Percentiles rank a stretch among this genome's conserved stretches.
Conservation (phyloP, 179 eudicot species). For the Spinacia oleracea region DNA sequence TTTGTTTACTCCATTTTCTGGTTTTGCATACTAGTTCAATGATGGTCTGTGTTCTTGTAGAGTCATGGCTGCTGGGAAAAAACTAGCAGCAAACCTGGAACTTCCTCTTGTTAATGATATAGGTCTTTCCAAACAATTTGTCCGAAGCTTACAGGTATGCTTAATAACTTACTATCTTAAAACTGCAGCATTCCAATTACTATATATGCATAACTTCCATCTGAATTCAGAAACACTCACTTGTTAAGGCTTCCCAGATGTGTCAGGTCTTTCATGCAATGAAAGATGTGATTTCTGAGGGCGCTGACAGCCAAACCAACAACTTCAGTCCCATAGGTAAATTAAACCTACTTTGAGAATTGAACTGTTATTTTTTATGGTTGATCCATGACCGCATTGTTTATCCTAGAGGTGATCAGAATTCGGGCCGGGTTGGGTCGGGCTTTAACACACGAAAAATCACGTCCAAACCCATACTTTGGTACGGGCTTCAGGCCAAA, state of each 20-base stretch:
- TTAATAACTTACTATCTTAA: background rate
- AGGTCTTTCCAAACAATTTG: slow-evolving; percentile 48
- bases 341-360: background rate
- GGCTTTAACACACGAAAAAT: too few species aligned
- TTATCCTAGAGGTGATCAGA: too few species aligned
- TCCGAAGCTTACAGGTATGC: slow-evolving; percentile 53
- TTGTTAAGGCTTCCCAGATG: slow-evolving; percentile 34
- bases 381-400: background rate
- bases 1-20: background rate
- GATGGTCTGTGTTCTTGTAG: slow-evolving; percentile 30
- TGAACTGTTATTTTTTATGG: background rate
- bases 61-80: slow-evolving; percentile 38
- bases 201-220: background rate
- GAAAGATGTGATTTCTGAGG: slow-evolving; percentile 49
- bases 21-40: background rate
- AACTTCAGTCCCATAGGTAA: slow-evolving; percentile 60
- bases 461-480: too few species aligned
- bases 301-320: slow-evolving; percentile 28
- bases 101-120: slow-evolving; percentile 42
- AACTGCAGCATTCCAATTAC: background rate
- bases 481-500: too few species aligned
- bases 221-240: background rate
- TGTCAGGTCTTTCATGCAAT: slow-evolving; percentile 45
- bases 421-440: too few species aligned
- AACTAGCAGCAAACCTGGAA: slow-evolving; percentile 40